A percentile compares a stretch with the other conserved stretches of the same genome.
Conservation (phyloP, 2,329 filamentous ascomycete species). For the Paecilomyces sp. region DNA sequence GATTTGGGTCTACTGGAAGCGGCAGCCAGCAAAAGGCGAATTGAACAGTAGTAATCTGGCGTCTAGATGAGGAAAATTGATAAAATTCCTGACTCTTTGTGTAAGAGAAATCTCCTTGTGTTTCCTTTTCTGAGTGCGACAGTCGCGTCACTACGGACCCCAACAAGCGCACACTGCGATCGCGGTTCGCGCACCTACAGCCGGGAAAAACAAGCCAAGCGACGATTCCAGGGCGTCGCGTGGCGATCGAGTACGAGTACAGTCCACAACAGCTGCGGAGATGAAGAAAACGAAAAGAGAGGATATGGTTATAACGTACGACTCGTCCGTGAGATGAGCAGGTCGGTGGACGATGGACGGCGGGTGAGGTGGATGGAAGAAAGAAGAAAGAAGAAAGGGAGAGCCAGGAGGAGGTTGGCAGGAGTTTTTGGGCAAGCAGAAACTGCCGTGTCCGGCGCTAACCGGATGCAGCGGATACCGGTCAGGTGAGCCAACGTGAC, state of each 20-base stretch:
- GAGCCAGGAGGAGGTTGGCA: constrained; percentile 9
- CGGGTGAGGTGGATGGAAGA: constrained; percentile 1
- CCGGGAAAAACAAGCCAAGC: constrained; percentile 32
- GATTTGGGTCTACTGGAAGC: constrained; percentile 17
- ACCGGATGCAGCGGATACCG: background rate
- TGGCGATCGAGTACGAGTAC: constrained; percentile 30
- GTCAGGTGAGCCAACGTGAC: constrained; percentile 3
- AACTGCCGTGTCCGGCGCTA: constrained; percentile 3
- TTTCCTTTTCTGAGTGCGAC: constrained; percentile 13
- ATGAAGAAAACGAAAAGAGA: constrained; percentile 6
- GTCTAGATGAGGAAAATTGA: constrained; percentile 10
- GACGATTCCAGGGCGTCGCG: constrained; percentile 20
- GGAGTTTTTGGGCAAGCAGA: constrained; percentile 1
- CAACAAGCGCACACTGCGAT: constrained; percentile 22
- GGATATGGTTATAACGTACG: constrained; percentile 18
- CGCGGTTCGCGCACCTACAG: constrained; percentile 28
- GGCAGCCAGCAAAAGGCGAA: constrained; percentile 8
- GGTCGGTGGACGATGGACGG: background rate
- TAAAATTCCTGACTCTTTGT: constrained; percentile 13
- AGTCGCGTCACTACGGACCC: constrained; percentile 32
- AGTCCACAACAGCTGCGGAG: constrained; percentile 15
- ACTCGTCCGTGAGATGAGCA: constrained; percentile 7
- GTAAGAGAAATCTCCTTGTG: constrained; percentile 3
- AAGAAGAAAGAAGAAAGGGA: constrained; percentile 4
- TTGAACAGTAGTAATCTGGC: background rate